Base-by-base conservation (phyloP, 352 stramenopile genomes). In the Detonula confervacea region DNA sequence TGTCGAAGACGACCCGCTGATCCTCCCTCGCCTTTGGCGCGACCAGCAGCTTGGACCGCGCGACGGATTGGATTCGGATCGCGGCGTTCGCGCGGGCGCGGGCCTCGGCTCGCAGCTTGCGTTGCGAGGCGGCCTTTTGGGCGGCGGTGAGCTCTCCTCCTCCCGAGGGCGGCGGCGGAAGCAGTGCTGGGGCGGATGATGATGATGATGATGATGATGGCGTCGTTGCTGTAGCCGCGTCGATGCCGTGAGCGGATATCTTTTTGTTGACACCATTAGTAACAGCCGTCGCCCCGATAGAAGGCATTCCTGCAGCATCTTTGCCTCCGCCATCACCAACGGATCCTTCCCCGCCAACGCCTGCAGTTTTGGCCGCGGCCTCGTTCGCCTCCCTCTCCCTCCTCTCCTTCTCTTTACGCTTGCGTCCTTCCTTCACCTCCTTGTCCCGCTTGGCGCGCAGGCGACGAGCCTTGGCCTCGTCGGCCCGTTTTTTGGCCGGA, bases 81-180 rank as follows among this genome's bases (percentile, higher is more conserved):
- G 59, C 71, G 16, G 86, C 59, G 20, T 67, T 72, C 12, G 67
- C 39, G 37, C 74, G 52, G 22, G 72, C 29, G 44, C 87, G 76
- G 33, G 47, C 63, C 44, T 76, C 72, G 8, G 83, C 61, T 5
- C 88, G 80, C 55, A 90, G 56, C 77, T 83, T 81, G 9, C 88
- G 77, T 55, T 91, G 86, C 33, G 90, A 70, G 20, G 80, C 54
- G 20, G 83, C 86, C 33, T 82, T 82, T 76, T 86, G 79, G n/a
- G 88, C 77, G 24, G 84, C 86, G 37, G 81, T 83, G 3, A 81
- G 60, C 27, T 85, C 63, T 47, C 57, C 55, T 29, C n/a, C n/a
- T n/a, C n/a, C n/a, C n/a, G 44, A 55, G 35, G 37, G 61, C 29
- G 27, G 33, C 22, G 37, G 39, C 14, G 18, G 24, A n/a, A 57